Percentiles rank a stretch among this genome's conserved stretches.
phyloP scores from a whole-genome alignment of 306 rosid species.

The Calophaca sinica region DNA sequence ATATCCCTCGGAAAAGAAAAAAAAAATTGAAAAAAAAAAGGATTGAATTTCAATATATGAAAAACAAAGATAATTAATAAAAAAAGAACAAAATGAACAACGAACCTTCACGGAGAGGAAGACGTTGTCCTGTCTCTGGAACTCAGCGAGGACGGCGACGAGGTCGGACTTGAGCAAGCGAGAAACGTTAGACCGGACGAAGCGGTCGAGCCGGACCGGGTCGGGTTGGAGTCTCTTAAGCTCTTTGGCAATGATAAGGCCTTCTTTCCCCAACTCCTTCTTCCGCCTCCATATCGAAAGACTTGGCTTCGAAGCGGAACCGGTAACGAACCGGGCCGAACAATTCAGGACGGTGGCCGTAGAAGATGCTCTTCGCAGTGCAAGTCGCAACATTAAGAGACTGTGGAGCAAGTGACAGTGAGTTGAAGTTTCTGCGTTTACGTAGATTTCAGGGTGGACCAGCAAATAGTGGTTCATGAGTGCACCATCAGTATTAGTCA shows the following conservation, averaged over 20 bases:
- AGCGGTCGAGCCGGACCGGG: conserved; percentile 69
- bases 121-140: conserved; percentile 79
- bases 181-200: conserved; percentile 73
- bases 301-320: conserved; percentile 79
- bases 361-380: conserved; percentile 36
- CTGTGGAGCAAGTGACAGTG: too few species aligned
- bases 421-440: too few species aligned
- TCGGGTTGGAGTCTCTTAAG: conserved; percentile 72
- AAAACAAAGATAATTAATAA: not conserved
- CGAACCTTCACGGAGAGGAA: conserved; percentile 79
- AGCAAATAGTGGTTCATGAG: too few species aligned
- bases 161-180: conserved; percentile 94
- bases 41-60: not conserved
- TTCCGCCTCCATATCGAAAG: conserved; percentile 92
- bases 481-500: too few species aligned
- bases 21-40: not conserved
- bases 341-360: not conserved
- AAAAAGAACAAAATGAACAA: not conserved
- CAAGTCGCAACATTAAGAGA: conserved; percentile 34
- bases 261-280: conserved; percentile 96
- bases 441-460: too few species aligned
- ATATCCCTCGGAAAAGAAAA: not conserved
- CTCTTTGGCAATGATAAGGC: conserved; percentile 75
- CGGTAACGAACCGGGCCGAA: conserved; percentile 39
- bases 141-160: conserved; percentile 74